Evolutionary conservation across 768 basidiomycete species (phyloP).

Genomic region (Suillus subluteus): DNA sequence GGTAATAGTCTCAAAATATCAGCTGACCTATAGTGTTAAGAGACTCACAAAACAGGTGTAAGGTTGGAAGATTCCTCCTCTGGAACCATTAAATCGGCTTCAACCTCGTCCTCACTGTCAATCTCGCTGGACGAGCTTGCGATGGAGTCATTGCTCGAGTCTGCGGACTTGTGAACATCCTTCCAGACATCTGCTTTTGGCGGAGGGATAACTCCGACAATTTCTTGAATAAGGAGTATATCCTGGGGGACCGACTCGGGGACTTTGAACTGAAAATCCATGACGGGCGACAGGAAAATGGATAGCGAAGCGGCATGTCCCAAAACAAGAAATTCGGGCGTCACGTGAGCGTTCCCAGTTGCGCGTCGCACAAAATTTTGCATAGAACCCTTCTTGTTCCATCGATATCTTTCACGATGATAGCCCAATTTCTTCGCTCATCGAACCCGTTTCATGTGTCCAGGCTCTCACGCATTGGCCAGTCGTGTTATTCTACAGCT

Average conservation of each 20-base stretch:
- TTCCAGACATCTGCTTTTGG: neutral
- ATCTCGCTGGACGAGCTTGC: conserved; percentile 55
- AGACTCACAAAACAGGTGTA: conserved; percentile 28
- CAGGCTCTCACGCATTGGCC: conserved; percentile 5
- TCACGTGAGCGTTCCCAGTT: conserved; percentile 10
- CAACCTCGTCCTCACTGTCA: conserved; percentile 76
- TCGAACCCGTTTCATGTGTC: conserved; percentile 7
- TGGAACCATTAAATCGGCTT: conserved; percentile 55
- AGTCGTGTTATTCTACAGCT: conserved; percentile 52
- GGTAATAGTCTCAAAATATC: conserved; percentile 28
- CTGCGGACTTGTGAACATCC: conserved; percentile 11
- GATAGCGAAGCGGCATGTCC: neutral
- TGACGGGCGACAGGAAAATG: neutral
- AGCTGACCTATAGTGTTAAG: conserved; percentile 15
- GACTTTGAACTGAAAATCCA: conserved; percentile 53
- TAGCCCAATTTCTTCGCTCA: conserved; percentile 15
- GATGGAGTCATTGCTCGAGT: conserved; percentile 48
- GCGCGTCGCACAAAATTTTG: conserved; percentile 3
- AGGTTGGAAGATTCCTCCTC: conserved; percentile 40
- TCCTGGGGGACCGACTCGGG: conserved; percentile 73
- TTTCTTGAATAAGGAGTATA: conserved; percentile 69
- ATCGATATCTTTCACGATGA: conserved; percentile 17
- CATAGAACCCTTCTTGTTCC: neutral
- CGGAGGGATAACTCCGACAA: conserved; percentile 47
- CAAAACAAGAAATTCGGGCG: neutral